These are phyloP conservation scores for Exophiala xenobiotica DNA, from an alignment of 2,329 filamentous ascomycete genomes.

Conservation along the genomic window DNA sequence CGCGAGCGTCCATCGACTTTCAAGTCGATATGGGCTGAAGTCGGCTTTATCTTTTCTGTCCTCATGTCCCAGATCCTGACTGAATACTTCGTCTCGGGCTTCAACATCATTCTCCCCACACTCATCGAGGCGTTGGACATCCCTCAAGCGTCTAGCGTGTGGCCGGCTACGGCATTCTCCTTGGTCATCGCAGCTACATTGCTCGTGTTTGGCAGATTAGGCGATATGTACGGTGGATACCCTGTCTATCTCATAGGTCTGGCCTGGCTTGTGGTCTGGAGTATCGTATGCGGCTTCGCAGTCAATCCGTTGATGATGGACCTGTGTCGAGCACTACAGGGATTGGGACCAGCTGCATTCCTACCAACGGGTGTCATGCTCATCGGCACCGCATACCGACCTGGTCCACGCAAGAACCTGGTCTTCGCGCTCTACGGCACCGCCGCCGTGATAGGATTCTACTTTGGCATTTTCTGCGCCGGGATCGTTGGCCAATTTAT, in stretches of 20 bases:
- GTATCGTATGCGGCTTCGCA: slow-evolving; percentile 68
- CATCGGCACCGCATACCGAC: slow-evolving; percentile 63
- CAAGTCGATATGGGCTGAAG: slow-evolving; percentile 53
- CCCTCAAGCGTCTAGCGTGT: slow-evolving; percentile 60
- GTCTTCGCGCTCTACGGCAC: slow-evolving; percentile 61
- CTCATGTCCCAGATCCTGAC: slow-evolving; percentile 63
- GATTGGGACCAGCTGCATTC: slow-evolving; percentile 70
- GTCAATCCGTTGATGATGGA: slow-evolving; percentile 68
- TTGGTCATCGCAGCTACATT: slow-evolving; percentile 50
- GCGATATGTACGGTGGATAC: slow-evolving; percentile 64
- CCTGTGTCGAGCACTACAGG: slow-evolving; percentile 70
- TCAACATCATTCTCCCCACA: slow-evolving; percentile 66
- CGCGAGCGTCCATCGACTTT: slow-evolving; percentile 61
- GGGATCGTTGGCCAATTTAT: slow-evolving; percentile 57
- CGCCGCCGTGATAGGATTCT: slow-evolving; percentile 51
- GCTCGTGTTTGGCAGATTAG: slow-evolving; percentile 55
- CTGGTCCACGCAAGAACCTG: slow-evolving; percentile 67
- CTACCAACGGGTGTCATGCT: slow-evolving; percentile 68
- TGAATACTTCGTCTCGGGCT: slow-evolving; percentile 77
- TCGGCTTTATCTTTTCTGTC: slow-evolving; percentile 62
- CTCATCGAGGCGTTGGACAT: slow-evolving; percentile 64
- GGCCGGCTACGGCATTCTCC: slow-evolving; percentile 54
- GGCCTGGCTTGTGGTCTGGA: slow-evolving; percentile 66
- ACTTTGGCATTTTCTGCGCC: slow-evolving; percentile 63
- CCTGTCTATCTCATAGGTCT: slow-evolving; percentile 64